Base-by-base conservation (phyloP, 805 yeast genomes). In the Saccharomycopsis babjevae region DNA sequence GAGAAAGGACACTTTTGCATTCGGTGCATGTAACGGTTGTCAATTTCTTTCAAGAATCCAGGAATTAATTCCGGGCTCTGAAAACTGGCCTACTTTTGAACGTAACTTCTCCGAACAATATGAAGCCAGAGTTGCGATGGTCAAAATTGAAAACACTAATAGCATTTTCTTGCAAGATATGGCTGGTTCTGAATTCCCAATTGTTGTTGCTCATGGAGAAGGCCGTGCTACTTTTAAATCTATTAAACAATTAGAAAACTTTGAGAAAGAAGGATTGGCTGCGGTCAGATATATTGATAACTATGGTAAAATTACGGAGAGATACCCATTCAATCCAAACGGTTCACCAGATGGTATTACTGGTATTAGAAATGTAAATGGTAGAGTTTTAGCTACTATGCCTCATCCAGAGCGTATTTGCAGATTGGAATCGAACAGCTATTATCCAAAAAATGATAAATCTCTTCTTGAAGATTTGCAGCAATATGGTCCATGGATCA, bases 1-100 rank as follows among this genome's bases (percentile, higher is more conserved):
- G 59, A 85, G 99, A 74, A 77, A 78, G 20, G 96, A 94, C 72
- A 94, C 99, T 0, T 94, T 94, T 77, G 96, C 98, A 3, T 84
- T 94, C 68, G 99, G 99, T 74, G 96, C 96, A 56, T 94, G 99
- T 81, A 94, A 94, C 73, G 99, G 99, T 64, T 94, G 99, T 77
- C 99, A 94, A 75, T 94, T 94, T 79, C 76, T 94, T 69, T 85
- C 96, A 64, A 85, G 91, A 74, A 82, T 94, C 64, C 88, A 89
- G 67, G 84, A 81, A 65, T 76, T 91, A 68, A 90, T 94, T 65
- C 98, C 98, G 42, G 98, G 98, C 57, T 83, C 94, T 60, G 96
- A 88, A 67, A 78, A 83, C 78, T 94, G 99, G 99, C 99, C 99
- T 61, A 80, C 89, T 8, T 94, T 94, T 70, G 97, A 90, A 76